Conservation (phyloP, 805 yeast genomes). For the Lipomyces sp. region DNA sequence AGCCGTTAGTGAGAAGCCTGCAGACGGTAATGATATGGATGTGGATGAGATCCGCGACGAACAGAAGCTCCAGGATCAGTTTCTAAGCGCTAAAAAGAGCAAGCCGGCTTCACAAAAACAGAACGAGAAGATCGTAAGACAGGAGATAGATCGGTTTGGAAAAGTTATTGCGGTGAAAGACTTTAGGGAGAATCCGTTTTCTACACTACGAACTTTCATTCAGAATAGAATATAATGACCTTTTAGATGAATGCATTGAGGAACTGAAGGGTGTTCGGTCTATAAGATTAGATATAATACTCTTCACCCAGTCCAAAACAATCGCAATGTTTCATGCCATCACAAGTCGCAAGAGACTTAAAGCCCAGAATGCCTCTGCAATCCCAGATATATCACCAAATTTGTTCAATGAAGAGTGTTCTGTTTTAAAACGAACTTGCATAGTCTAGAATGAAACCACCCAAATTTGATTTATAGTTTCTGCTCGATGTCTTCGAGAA, state of each 20-base stretch:
- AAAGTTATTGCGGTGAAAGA: slow-evolving; percentile 58
- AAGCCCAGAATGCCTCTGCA: background rate
- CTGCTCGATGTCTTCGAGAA: slow-evolving; percentile 28
- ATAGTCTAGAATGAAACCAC: background rate
- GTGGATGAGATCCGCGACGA: slow-evolving; percentile 5
- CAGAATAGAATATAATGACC: slow-evolving; percentile 40
- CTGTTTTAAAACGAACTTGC: background rate
- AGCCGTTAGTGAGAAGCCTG: background rate
- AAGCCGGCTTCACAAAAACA: slow-evolving; percentile 29
- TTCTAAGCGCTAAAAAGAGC: slow-evolving; percentile 9
- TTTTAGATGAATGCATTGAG: background rate
- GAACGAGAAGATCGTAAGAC: slow-evolving; percentile 55
- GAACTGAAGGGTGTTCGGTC: background rate
- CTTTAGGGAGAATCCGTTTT: slow-evolving; percentile 67
- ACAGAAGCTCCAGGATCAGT: slow-evolving; percentile 2
- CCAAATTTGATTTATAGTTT: background rate
- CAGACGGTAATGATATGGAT: slow-evolving; percentile 16
- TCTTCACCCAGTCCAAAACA: background rate
- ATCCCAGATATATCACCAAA: background rate
- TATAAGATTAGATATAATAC: background rate
- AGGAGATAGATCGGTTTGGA: slow-evolving; percentile 64
- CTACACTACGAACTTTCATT: slow-evolving; percentile 66
- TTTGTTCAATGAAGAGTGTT: background rate
- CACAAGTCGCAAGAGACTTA: background rate
- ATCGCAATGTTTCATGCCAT: background rate